Evolutionary conservation across 2,329 filamentous ascomycete species (phyloP), one percentile per base, ranked within the genome.

Genomic region (Beauveria australis): DNA sequence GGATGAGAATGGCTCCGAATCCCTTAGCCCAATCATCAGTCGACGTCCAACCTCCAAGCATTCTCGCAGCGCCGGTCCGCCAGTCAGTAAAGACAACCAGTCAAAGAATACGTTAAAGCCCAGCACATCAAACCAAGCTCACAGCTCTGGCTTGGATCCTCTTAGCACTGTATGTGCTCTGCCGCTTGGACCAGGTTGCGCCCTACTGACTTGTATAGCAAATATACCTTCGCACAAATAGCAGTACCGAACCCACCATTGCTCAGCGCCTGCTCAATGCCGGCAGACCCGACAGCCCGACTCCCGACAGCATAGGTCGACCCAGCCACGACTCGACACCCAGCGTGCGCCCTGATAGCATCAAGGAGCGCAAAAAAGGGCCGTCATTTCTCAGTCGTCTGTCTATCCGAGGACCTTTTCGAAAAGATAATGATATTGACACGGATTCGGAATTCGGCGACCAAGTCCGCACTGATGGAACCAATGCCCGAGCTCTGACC

Each of bases 381-480:
- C 85, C 89, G 19, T 96, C 92, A 16, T 96, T 99, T 71, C 83
- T 99, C 30, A 95, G 91, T 73, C 89, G 92, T 59, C 81, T 88
- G 59, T 81, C 80, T 67, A 86, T 97, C 73, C 84, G 86, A 41
- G 81, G 83, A 63, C 82, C 81, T 63, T 92, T 91, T 77, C 95
- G 89, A 74, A 91, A 89, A 70, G 84, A 85, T 63, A 77, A 81
- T 61, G 78, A 79, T 47, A 71, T 75, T 55, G 84, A 86, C 65
- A 85, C 88, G 74, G 87, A 84, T 41, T 61, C 60, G 28, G 61
- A 62, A 30, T 59, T 54, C 9, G 57, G 49, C 40, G 61, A 62
- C 37, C 19, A 33, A 10, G 18, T 33, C 3, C 56, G 57, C 67
- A 86, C 85, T 37, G 89, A 95, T 71, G 91, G 91, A 59, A 89